These are phyloP conservation scores for Strobilomyces echinocephalus DNA, from an alignment of 768 basidiomycete genomes.

Conservation along the genomic window DNA sequence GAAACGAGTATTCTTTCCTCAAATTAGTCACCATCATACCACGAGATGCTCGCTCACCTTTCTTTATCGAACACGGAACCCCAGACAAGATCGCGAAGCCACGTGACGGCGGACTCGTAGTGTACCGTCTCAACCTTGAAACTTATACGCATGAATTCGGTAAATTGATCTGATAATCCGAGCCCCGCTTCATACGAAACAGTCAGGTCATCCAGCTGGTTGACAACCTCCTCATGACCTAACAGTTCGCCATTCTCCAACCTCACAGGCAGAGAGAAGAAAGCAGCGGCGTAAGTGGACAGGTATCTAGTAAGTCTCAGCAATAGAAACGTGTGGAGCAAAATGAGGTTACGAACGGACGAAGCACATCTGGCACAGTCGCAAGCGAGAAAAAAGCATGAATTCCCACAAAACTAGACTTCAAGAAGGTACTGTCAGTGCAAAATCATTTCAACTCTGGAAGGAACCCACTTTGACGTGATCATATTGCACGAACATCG, in stretches of 20 bases:
- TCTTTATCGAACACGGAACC: slow-evolving; percentile 73
- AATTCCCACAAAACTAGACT: slow-evolving; percentile 92
- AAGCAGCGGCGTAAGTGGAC: slow-evolving; percentile 70
- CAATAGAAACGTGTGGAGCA: neutral
- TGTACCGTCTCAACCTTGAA: slow-evolving; percentile 80
- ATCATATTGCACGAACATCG: slow-evolving; percentile 92
- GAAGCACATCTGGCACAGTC: slow-evolving; percentile 65
- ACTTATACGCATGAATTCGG: slow-evolving; percentile 67
- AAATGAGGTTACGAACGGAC: slow-evolving; percentile 47
- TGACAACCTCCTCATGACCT: slow-evolving; percentile 85
- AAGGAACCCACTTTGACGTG: slow-evolving; percentile 67
- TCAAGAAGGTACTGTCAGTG: neutral
- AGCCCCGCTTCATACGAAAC: slow-evolving; percentile 77
- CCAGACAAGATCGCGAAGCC: slow-evolving; percentile 81
- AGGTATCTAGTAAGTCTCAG: slow-evolving; percentile 51
- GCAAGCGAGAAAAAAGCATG: slow-evolving; percentile 75
- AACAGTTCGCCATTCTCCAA: slow-evolving; percentile 65
- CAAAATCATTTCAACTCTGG: neutral
- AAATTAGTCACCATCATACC: neutral
- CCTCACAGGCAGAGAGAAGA: slow-evolving; percentile 85
- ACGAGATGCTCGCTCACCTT: slow-evolving; percentile 41
- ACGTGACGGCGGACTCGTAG: slow-evolving; percentile 79
- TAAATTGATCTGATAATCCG: slow-evolving; percentile 61
- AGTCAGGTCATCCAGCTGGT: slow-evolving; percentile 86
- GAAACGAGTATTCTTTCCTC: slow-evolving; percentile 67